Evolutionary conservation across 1,284 basidiomycete genomes (phyloP).

Genomic region (Coniophora puteana): DNA sequence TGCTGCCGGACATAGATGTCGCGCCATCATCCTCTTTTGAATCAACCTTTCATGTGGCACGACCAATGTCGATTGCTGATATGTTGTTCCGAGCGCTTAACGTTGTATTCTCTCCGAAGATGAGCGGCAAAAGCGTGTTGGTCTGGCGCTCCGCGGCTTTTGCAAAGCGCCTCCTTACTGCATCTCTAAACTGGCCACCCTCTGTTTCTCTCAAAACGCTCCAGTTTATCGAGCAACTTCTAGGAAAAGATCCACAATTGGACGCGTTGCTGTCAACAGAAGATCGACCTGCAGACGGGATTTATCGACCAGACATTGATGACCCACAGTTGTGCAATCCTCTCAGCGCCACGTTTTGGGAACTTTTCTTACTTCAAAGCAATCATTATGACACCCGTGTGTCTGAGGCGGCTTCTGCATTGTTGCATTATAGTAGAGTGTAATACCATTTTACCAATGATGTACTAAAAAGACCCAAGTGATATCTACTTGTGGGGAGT

Average conservation of each 20-base stretch:
- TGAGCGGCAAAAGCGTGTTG: conserved; percentile 52
- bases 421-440: conserved; percentile 39
- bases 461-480: conserved; percentile 24
- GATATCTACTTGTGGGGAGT: conserved; percentile 34
- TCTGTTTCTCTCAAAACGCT: conserved; percentile 62
- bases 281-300: conserved; percentile 78
- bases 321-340: conserved; percentile 82
- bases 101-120: conserved; percentile 71
- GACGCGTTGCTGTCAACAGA: conserved; percentile 84
- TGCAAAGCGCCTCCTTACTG: conserved; percentile 82
- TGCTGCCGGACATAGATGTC: conserved; percentile 49
- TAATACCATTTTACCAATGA: conserved; percentile 24
- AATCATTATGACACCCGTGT: conserved; percentile 63
- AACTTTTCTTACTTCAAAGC: conserved; percentile 54
- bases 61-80: conserved; percentile 47
- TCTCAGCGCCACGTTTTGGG: conserved; percentile 70
- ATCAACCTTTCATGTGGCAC: conserved; percentile 23
- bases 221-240: conserved; percentile 67
- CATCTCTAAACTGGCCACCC: conserved; percentile 79
- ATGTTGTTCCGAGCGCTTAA: conserved; percentile 86
- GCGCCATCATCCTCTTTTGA: conserved; percentile 15
- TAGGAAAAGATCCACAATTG: conserved; percentile 77
- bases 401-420: conserved; percentile 48
- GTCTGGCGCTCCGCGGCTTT: conserved; percentile 87
- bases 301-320: conserved; percentile 79